Evolutionary conservation across 192 early-diverging fungal genomes (phyloP), one percentile per base, ranked within the genome.

Genomic region (Coemansia sp.): DNA sequence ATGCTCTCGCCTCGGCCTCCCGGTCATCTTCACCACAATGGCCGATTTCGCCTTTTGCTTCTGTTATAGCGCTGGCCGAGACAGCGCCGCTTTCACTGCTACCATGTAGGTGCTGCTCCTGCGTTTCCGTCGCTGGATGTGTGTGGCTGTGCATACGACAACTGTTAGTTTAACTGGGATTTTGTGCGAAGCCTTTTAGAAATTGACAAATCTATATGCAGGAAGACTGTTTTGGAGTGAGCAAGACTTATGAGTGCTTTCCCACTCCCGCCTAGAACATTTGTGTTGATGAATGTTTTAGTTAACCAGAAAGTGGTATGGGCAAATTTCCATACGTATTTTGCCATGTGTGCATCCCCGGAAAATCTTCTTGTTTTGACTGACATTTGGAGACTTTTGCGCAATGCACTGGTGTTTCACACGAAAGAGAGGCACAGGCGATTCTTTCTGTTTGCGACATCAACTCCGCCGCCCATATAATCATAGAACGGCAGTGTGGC

Each of bases 1-100:
- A 39, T 42, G 78, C 78, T 24, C 56, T 57, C 25, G 63, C 52
- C 54, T 80, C 78, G 2, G 68, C 64, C 10, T 71, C 55, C 4
- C 54, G 60, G 22, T 71, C 54, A 9, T 62, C 61, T 0, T 31
- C 14, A 14, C 39, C 54, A 25, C 33, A 51, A 33, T 53, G 25
- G 24, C 52, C 21, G 7, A n/a, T 29, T 22, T 63, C 59, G 4
- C 46, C 33, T 2, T 66, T 59, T 46, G 54, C 55, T 22, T 59
- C n/a, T 23, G 20, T 9, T 46, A 46, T 17, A 46, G 39, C 14
- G 11, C 39, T 17, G 11, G 39, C 11, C 39, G 39, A 46, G 39
- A 14, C 39, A 46, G 39, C 39, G 39, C 39, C 39, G 39, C 39
- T 21, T 2, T 63, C 36, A 5, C 36, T 33, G 11, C 56, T 52